Base-by-base conservation (phyloP, 202 grass and related monocot species). In the Hordeum pubiflorum region DNA sequence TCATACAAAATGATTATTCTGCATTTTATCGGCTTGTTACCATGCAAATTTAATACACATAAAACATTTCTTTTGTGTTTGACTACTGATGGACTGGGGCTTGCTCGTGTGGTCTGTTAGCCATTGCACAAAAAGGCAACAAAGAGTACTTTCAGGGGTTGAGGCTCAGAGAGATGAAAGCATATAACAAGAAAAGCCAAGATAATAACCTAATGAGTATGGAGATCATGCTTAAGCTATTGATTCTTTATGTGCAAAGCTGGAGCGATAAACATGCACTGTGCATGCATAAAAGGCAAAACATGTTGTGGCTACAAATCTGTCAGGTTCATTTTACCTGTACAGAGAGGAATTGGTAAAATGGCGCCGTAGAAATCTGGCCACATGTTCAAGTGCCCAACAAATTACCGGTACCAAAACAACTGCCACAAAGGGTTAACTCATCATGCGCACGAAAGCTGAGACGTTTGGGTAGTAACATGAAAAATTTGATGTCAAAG, bases 331-430 rank as follows among this genome's bases (percentile, higher is more conserved):
- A 79, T 69, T 74, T 68, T 86, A 99, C 97, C 87, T 99, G 91
- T 96, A 96, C 24, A 99, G 62, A 78, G 89, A 96, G 46, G 97
- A 96, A 69, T 27, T 87, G 22, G 55, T 79, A 79, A 99, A 93
- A 88, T 99, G 90, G 63, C 67, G 75, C 41, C 91, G 87, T 75
- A 99, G 78, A 81, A 91, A 99, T 81, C 83, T 96, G 73, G 92
- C 79, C 34, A 93, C 91, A 86, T 92, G 92, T 73, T 93, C 89
- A 23, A 96, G 85, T 10, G 93, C 90, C 97, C 97, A 99, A 54
- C 93, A 91, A 81, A 96, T 85, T 63, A 92, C 89, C 38, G 97
- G 92, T 75, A 99, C 85, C 89, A 96, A 83, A 82, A 85, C 91
- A 96, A 96, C 97, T 99, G 92, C 37, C 34, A 86, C 41, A 79